Conservation (phyloP, 805 yeast genomes). For the Yarrowia yakushimensis region DNA sequence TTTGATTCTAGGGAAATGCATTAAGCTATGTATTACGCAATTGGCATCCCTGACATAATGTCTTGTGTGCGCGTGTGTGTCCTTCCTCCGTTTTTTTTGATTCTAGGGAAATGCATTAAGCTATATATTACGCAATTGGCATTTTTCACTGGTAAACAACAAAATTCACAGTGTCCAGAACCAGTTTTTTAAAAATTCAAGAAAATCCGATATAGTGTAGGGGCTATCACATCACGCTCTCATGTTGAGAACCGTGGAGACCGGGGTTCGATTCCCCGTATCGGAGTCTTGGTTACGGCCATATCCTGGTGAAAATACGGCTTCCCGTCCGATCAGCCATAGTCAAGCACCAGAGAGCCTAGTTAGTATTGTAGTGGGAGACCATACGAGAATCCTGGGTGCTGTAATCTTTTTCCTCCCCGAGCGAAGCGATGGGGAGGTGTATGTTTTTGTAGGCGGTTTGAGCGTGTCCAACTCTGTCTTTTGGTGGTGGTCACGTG, state of each 20-base stretch:
- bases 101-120: background rate
- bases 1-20: too few species aligned
- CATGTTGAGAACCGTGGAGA: slow-evolving; percentile 24
- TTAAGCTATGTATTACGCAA: too few species aligned
- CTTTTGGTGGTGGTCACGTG: background rate
- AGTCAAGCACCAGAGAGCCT: slow-evolving; percentile 22
- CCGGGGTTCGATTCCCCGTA: slow-evolving; percentile 26
- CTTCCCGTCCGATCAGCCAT: slow-evolving; percentile 22
- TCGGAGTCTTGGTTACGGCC: slow-evolving; percentile 16
- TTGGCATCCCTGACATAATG: too few species aligned
- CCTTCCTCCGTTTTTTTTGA: too few species aligned
- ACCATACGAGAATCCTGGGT: slow-evolving; percentile 22
- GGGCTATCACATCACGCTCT: slow-evolving; percentile 25
- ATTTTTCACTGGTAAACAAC: too few species aligned
- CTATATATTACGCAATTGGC: too few species aligned
- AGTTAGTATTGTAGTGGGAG: slow-evolving; percentile 21
- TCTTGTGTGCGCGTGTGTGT: too few species aligned
- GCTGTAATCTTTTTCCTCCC: slow-evolving; percentile 1
- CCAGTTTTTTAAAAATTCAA: too few species aligned
- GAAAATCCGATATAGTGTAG: slow-evolving; percentile 19
- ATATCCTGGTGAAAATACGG: slow-evolving; percentile 21
- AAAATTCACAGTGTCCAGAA: background rate
- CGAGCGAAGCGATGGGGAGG: background rate
- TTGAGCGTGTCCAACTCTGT: too few species aligned
- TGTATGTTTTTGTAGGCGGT: too few species aligned